Base-by-base conservation (phyloP, 2,329 filamentous ascomycete species). In the Phialophora macrospora region DNA sequence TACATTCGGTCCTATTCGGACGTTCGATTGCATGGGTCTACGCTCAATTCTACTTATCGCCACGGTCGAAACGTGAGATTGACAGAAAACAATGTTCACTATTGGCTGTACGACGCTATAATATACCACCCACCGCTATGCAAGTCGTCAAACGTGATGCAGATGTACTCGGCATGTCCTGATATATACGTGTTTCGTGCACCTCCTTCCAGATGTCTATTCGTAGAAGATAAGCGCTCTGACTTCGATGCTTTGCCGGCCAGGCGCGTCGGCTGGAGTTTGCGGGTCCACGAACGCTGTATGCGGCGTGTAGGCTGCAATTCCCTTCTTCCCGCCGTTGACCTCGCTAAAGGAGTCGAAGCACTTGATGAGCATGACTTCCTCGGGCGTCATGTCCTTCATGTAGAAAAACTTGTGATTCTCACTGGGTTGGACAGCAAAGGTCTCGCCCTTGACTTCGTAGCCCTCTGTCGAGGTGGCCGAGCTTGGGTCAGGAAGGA, bases 341-440 rank as follows among this genome's bases (percentile, higher is more conserved):
- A 73, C 73, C 2, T 75, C 75, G 49, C 78, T 78, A 70, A 78
- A 76, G 3, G 81, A 83, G 72, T 85, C 83, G 68, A 84, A 85
- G 71, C 84, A 85, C 80, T 85, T 85, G 67, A 85, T 76, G 63
- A 85, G 74, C 77, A 85, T 79, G 0, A 82, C 82, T 73, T 85
- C 83, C 2, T 82, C 80, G 0, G 82, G 82, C 22, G 81, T 85
- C 88, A 90, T 90, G 72, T 89, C 87, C 76, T 88, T 89, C 73
- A 85, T 79, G 70, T 90, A 90, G 72, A 84, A 89, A 71, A 88
- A 88, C 70, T 80, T 80, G 74, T 90, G 88, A 17, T 75, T 75
- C 7, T 85, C 82, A 69, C 79, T 89, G 2, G 86, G 81, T 54
- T 81, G 78, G 0, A 90, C 84, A 0, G 80, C 81, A 73, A 87